phyloP scores from a whole-genome alignment of 2,329 filamentous ascomycete genomes.

The Clonostachys rosea region DNA sequence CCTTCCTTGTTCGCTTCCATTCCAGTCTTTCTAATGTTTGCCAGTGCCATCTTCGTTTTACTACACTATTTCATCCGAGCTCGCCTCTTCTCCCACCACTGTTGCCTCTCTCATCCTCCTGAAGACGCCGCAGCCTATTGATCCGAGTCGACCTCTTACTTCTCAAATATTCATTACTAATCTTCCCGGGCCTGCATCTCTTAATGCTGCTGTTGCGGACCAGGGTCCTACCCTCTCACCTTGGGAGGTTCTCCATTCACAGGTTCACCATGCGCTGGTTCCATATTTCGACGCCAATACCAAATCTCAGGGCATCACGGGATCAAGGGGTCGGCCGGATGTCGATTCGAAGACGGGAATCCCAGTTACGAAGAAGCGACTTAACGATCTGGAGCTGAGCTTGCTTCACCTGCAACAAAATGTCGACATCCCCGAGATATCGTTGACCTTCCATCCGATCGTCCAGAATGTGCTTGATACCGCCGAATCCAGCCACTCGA shows the following conservation, averaged over 20 bases:
- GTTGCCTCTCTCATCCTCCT: slow-evolving; percentile 82
- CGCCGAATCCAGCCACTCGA: slow-evolving; percentile 60
- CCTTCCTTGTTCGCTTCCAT: background rate
- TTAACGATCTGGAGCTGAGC: slow-evolving; percentile 89
- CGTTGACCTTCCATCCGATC: slow-evolving; percentile 80
- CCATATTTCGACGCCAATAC: slow-evolving; percentile 98
- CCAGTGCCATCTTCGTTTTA: slow-evolving; percentile 52
- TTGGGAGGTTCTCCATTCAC: slow-evolving; percentile 87
- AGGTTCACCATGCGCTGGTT: slow-evolving; percentile 85
- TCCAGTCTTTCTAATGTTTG: background rate
- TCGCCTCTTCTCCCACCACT: slow-evolving; percentile 75
- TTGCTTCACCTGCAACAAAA: slow-evolving; percentile 93
- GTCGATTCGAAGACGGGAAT: slow-evolving; percentile 91
- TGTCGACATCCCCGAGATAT: slow-evolving; percentile 92
- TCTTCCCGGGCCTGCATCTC: slow-evolving; percentile 73
- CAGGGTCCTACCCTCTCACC: slow-evolving; percentile 74
- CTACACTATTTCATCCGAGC: slow-evolving; percentile 78
- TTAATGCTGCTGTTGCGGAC: slow-evolving; percentile 61
- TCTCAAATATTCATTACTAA: slow-evolving; percentile 92
- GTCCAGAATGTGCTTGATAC: slow-evolving; percentile 83
- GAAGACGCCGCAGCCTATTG: slow-evolving; percentile 85
- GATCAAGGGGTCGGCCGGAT: slow-evolving; percentile 70
- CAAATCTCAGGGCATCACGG: slow-evolving; percentile 65
- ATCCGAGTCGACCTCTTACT: slow-evolving; percentile 74
- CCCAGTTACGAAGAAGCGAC: slow-evolving; percentile 93